phyloP scores from a whole-genome alignment of 2,329 filamentous ascomycete species.

The Pestalotiopsis sp. region DNA sequence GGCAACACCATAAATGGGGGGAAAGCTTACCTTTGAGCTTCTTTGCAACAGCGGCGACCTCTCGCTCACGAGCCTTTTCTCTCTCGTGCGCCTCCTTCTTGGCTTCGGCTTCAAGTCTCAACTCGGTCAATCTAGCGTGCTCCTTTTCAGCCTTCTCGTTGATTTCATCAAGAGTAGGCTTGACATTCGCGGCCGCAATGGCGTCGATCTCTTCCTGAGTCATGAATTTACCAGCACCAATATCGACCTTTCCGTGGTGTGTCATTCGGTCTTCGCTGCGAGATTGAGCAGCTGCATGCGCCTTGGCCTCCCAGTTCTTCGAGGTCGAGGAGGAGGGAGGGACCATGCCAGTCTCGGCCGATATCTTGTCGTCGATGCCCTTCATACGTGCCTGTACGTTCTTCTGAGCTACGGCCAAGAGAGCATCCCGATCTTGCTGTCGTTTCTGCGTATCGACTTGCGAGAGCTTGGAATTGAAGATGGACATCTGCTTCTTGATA shows the following conservation, averaged over 20 bases:
- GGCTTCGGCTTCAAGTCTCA: slow-evolving; percentile 65
- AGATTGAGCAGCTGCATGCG: slow-evolving; percentile 67
- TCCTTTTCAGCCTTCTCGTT: slow-evolving; percentile 75
- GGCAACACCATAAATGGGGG: too few relatives aligned
- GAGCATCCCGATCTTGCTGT: slow-evolving; percentile 70
- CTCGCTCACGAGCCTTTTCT: slow-evolving; percentile 51
- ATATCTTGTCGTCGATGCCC: slow-evolving; percentile 80
- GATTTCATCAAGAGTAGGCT: slow-evolving; percentile 85
- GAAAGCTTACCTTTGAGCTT: slow-evolving; percentile 56
- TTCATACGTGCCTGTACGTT: slow-evolving; percentile 82
- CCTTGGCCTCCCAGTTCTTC: slow-evolving; percentile 79
- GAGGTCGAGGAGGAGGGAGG: slow-evolving; percentile 68
- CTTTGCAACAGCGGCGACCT: slow-evolving; percentile 54
- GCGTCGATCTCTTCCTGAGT: slow-evolving; percentile 76
- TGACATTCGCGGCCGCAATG: slow-evolving; percentile 75
- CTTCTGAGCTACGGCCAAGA: slow-evolving; percentile 78
- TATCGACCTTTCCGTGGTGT: slow-evolving; percentile 59
- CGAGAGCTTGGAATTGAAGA: slow-evolving; percentile 68
- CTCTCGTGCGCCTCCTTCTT: slow-evolving; percentile 59
- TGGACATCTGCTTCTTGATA: slow-evolving; percentile 78
- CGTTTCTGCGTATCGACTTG: slow-evolving; percentile 75
- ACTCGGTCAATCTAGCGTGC: slow-evolving; percentile 65
- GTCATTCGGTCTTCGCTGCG: slow-evolving; percentile 63
- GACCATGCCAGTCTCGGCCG: slow-evolving; percentile 73
- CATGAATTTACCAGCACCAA: slow-evolving; percentile 82